Percentiles rank a stretch among this genome's conserved stretches.
Conservation (phyloP, 768 basidiomycete genomes). For the Dictyophora rubrovolvata region DNA sequence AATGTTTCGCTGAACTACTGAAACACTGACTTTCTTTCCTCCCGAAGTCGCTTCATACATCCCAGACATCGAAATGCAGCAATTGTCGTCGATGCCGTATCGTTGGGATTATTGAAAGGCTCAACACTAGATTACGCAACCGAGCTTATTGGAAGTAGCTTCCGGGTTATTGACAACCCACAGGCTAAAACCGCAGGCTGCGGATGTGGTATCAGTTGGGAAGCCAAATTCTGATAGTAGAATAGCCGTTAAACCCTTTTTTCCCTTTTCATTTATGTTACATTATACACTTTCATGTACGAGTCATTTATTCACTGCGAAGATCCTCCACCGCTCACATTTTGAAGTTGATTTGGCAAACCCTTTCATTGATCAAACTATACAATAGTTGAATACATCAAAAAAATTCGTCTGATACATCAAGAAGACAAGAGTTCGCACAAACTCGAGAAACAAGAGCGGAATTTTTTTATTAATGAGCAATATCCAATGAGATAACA, state of each 20-base stretch:
- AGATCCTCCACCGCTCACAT: too few relatives aligned
- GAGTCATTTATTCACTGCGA: too few relatives aligned
- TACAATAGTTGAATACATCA: too few relatives aligned
- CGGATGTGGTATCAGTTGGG: slow-evolving; percentile 96
- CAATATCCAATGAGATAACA: too few relatives aligned
- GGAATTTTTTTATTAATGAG: too few relatives aligned
- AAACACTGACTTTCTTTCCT: slow-evolving; percentile 1
- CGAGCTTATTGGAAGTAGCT: slow-evolving; percentile 90
- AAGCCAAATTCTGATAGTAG: slow-evolving; percentile 47
- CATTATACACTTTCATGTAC: too few relatives aligned
- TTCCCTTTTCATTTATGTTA: neutral
- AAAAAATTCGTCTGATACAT: too few relatives aligned
- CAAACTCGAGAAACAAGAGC: too few relatives aligned
- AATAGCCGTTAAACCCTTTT: neutral
- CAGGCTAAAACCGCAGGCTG: slow-evolving; percentile 85
- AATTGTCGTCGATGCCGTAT: slow-evolving; percentile 78
- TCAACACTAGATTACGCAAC: slow-evolving; percentile 86
- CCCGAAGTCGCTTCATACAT: slow-evolving; percentile 56
- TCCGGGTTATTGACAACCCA: slow-evolving; percentile 76
- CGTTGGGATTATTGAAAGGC: slow-evolving; percentile 76
- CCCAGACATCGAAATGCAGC: slow-evolving; percentile 62
- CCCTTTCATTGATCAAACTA: too few relatives aligned
- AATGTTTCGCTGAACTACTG: neutral
- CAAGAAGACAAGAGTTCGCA: too few relatives aligned
- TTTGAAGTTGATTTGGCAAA: too few relatives aligned